Evolutionary conservation across 2,329 filamentous ascomycete species (phyloP), one percentile per base, ranked within the genome.

Genomic region (Fusarium sp.): DNA sequence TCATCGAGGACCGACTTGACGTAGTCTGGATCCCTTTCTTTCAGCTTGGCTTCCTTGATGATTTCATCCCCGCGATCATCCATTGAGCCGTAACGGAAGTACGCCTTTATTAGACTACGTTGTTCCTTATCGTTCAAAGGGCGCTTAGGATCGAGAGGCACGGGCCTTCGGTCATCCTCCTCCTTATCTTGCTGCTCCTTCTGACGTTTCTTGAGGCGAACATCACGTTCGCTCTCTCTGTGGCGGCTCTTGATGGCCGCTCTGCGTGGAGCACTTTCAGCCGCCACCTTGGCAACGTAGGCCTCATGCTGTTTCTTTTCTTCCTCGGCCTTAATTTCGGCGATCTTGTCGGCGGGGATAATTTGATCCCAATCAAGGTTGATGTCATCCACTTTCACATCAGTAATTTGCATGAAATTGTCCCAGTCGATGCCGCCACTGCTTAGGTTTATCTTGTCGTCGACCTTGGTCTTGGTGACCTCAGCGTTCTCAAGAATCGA

Each of bases 381-480:
- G 55, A 90, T 85, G 57, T 91, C 89, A 67, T 98, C 94, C 30
- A 98, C 93, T 84, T 98, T 98, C 82, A 98, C 96, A 82, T 99
- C 96, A 3, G 96, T 98, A 79, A 98, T 97, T 80, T 98, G 95
- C 85, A 99, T 91, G 82, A 98, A 99, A 71, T 98, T 97, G 80
- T 98, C 96, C 84, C 96, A 91, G 76, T 91, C 89, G 55, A 91
- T 91, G 63, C 89, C 96, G 79, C 96, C 97, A 79, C 96, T 96
- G 66, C 95, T 97, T 48, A 97, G 93, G 66, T 91, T 91, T 80
- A 98, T 94, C 80, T 95, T 94, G 82, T 98, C 94, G 28, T 96
- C 93, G 63, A 98, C 93, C 82, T 98, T 95, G 0, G 96, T 98
- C 85, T 97, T 96, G 78, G 98, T 97, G 77, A 98, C 91, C 84